Evolutionary conservation across 208 protist genomes (phyloP).

Genomic region (Herpetomonas muscarum): DNA sequence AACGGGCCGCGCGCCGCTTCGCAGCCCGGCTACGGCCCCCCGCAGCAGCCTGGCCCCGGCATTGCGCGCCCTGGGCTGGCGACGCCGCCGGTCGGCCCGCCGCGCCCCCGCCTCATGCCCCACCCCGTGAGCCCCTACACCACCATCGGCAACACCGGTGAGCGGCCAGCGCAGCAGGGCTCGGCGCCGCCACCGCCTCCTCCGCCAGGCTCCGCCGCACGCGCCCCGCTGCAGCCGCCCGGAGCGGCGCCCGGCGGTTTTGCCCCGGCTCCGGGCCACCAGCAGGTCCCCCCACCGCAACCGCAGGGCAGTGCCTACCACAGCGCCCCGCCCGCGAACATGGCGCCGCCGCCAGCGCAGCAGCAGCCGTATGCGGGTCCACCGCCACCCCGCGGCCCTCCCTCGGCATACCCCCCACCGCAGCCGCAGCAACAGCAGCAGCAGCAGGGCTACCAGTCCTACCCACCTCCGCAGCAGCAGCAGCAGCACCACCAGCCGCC

Average conservation of each 20-base stretch:
- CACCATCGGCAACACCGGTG: constrained; percentile 25
- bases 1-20: not conserved
- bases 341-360: no score
- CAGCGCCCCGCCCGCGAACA: no score
- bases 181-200: not conserved
- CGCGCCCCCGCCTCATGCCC: constrained; percentile 57
- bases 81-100: constrained; percentile 12
- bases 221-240: no score
- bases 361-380: not conserved
- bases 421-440: constrained; percentile 10
- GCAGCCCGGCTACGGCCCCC: not conserved
- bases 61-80: not conserved
- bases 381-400: not conserved
- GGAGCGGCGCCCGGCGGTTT: no score
- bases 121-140: constrained; percentile 65
- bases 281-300: no score
- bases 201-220: not conserved
- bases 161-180: not conserved
- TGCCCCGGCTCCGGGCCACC: no score
- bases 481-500: no score
- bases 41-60: not conserved
- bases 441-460: not conserved
- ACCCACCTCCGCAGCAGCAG: not conserved
- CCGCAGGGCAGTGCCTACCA: no score
- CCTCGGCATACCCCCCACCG: not conserved